Conservation (phyloP, 2,329 filamentous ascomycete genomes). For the Monosporascus ibericus region DNA sequence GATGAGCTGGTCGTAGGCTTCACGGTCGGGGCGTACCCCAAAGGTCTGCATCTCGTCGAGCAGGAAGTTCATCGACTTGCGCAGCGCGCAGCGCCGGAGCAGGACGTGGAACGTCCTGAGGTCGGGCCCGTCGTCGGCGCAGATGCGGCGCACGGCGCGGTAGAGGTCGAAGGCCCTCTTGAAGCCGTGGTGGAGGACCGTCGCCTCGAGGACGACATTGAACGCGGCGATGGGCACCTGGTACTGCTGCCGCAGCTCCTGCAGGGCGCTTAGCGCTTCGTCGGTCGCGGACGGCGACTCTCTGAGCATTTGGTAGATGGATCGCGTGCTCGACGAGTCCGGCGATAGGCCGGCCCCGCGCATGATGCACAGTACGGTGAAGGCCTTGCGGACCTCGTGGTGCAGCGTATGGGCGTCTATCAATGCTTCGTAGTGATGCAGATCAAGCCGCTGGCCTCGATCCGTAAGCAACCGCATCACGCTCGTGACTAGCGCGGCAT, state of each 20-base stretch:
- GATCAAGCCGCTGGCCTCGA: constrained; percentile 49
- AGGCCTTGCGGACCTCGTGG: constrained; percentile 57
- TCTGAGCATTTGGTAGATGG: constrained; percentile 53
- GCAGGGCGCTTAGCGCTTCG: constrained; percentile 51
- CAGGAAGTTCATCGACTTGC: constrained; percentile 27
- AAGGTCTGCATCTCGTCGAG: constrained; percentile 32
- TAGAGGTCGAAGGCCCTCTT: constrained; percentile 30
- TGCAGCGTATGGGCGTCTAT: constrained; percentile 60
- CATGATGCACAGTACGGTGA: constrained; percentile 72
- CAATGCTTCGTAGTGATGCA: constrained; percentile 75
- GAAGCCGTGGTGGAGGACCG: constrained; percentile 15
- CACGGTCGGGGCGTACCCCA: constrained; percentile 21
- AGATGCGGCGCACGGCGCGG: constrained; percentile 29
- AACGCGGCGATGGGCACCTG: constrained; percentile 32
- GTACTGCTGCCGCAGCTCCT: constrained; percentile 39
- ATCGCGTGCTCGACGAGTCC: constrained; percentile 54
- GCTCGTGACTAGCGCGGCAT: constrained; percentile 62
- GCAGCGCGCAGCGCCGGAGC: constrained; percentile 20
- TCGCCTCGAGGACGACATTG: constrained; percentile 35
- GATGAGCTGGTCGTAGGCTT: constrained; percentile 27
- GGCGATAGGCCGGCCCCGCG: constrained; percentile 52
- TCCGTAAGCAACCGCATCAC: constrained; percentile 61
- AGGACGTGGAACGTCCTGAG: constrained; percentile 30
- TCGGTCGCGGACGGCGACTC: constrained; percentile 37
- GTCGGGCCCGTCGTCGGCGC: constrained; percentile 26